These are phyloP conservation scores for Ceratocystis eucalypticola DNA, from an alignment of 2,329 filamentous ascomycete species.

Conservation along the genomic window DNA sequence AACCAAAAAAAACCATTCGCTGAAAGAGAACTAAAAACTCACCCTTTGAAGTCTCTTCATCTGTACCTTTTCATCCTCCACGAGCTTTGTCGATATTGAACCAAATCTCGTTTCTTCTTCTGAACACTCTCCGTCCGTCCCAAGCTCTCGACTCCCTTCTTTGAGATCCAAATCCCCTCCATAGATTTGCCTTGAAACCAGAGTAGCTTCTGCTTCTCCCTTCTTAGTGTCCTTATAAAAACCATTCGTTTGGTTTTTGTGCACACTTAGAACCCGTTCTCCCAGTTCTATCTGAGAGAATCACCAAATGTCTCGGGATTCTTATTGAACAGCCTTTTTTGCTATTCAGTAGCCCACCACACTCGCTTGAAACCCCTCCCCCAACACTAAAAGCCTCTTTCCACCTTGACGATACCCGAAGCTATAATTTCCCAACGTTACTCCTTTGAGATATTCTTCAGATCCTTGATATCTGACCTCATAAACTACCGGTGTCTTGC, in stretches of 20 bases:
- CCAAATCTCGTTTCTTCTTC: not conserved
- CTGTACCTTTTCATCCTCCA: not conserved
- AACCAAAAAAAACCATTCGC: not conserved
- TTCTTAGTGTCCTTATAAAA: not conserved
- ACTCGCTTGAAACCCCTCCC: slow-evolving; percentile 15
- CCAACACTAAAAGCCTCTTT: slow-evolving; percentile 5
- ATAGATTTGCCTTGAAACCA: not conserved
- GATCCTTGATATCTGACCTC: not conserved
- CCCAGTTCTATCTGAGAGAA: slow-evolving; percentile 7
- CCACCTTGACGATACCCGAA: not conserved
- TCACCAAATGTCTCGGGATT: slow-evolving; percentile 17
- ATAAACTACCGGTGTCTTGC: not conserved
- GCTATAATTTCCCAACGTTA: not conserved
- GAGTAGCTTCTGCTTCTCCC: not conserved
- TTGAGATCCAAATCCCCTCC: not conserved
- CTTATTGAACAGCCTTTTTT: slow-evolving; percentile 12
- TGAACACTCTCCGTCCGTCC: not conserved
- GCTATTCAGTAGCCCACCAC: slow-evolving; percentile 18
- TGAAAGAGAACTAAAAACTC: slow-evolving; percentile 9
- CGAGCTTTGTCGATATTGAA: not conserved
- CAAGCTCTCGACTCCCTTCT: not conserved
- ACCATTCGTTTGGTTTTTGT: slow-evolving; percentile 9
- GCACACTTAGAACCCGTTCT: not conserved
- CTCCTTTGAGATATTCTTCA: not conserved
- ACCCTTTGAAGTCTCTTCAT: not conserved